Evolutionary conservation across 1,139 yeast genomes (phyloP), one percentile per base, ranked within the genome.

Genomic region (Kluyveromyces sp.): DNA sequence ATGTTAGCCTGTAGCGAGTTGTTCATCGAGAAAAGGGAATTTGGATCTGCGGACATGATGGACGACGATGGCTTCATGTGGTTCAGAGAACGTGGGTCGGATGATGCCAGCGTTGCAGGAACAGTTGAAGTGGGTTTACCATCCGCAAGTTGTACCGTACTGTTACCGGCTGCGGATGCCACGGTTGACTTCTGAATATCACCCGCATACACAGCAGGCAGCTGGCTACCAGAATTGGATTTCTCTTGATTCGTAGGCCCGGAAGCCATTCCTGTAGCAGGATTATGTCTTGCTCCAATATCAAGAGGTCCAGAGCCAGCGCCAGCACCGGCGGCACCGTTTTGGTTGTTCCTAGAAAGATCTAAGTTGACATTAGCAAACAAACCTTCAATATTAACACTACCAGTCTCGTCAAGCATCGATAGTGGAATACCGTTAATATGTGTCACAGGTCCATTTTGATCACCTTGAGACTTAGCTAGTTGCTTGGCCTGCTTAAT

Each of bases 381-480:
- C 37, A 42, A 26, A 29, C 50, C 47, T 29, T 57, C 59, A 27
- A 53, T 42, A 31, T 52, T 71, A 34, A 80, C 71, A 51, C 87
- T 79, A 3, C 94, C 95, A 0, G 92, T 84, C 7, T 89, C 88
- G 49, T 83, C 89, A 37, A 85, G 72, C 86, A 84, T 82, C 2
- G 86, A 77, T 38, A 84, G 65, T 2, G 95, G 94, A 43, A 85
- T 84, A 53, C 95, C 95, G 58, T 84, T 84, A 52, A 85, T 85
- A 36, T 60, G 58, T 25, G 51, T 53, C 8, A 60, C 54, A 2
- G 52, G 53, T 3, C 61, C 61, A 42, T 54, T 53, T 6, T 47
- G 46, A 26, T 54, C 51, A 3, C 57, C 54, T 15, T 58, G 56
- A 4, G 50, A 49, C 35, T 50, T 52, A 3, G 63, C 79, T 74